Base-by-base conservation (phyloP, 176 grass and related monocot genomes). In the Lolium multiflorum region DNA sequence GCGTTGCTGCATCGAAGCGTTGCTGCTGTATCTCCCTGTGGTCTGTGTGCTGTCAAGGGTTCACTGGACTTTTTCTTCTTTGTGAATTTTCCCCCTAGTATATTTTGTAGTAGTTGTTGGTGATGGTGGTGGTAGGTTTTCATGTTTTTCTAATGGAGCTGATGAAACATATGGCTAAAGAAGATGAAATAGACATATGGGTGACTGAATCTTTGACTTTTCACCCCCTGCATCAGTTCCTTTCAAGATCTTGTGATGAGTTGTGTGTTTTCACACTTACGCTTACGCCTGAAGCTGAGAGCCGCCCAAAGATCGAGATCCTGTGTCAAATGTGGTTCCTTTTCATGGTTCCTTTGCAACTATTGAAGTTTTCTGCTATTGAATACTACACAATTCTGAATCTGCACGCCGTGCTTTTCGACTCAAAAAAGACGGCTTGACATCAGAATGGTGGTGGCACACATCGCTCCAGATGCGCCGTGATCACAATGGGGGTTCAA, bases 161-260 rank as follows among this genome's bases (percentile, higher is more conserved):
- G 68, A 87, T 80, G 59, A 80, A 84, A 76, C 85, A 61, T 84
- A 75, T 91, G 81, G 81, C 67, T 87, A 69, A 60, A 87, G 65
- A 87, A 87, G 65, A 91, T 80, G 75, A 83, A 91, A 84, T 87
- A 31, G 85, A 80, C 81, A 80, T 86, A 57, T 86, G 83, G 79
- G 77, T 78, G 83, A 86, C 76, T 51, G 71, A 54, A 69, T 75
- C 78, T 26, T 52, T 18, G 76, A 84, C 75, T 78, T 78, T 74
- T 9, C 14, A 35, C 31, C 25, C 21, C 46, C 0, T 69, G 11
- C 62, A 20, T 11, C 8, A 1, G 68, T 5, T 46, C 24, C 14
- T 71, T 21, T 14, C 7, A 44, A 10, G 22, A 57, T 77, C 46
- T 67, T 66, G 9, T 18, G 22, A 38, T 62, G 39, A 14, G 67